A percentile compares a stretch with the other conserved stretches of the same genome.
These are phyloP conservation scores for Adansonia rubrostipa DNA, from an alignment of 441 rosid genomes.

Conservation along the genomic window DNA sequence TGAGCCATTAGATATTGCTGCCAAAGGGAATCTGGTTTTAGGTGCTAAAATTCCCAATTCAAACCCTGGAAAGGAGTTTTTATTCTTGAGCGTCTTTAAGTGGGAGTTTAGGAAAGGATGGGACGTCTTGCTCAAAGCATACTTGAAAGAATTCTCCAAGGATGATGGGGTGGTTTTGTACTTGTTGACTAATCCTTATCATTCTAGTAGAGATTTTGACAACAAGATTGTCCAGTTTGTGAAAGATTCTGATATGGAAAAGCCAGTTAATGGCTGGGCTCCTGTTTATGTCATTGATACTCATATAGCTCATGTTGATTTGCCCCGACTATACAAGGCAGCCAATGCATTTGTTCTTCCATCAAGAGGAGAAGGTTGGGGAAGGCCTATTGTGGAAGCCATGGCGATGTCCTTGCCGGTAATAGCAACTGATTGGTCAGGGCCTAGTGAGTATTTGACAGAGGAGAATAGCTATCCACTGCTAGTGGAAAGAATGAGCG, in stretches of 20 bases:
- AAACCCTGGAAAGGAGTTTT: constrained; percentile 45
- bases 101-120: constrained; percentile 93
- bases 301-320: constrained; percentile 74
- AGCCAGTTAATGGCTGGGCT: constrained; percentile 55
- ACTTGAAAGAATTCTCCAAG: constrained; percentile 64
- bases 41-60: constrained; percentile 34
- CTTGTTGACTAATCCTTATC: constrained; percentile 76
- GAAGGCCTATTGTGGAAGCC: constrained; percentile 79
- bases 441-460: constrained; percentile 76
- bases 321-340: constrained; percentile 74
- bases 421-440: constrained; percentile 84
- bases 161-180: constrained; percentile 60
- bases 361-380: constrained; percentile 95
- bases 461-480: constrained; percentile 71
- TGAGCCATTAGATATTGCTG: constrained; percentile 49
- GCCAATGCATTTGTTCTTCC: constrained; percentile 81
- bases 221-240: constrained; percentile 77
- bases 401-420: constrained; percentile 92
- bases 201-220: constrained; percentile 61
- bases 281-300: constrained; percentile 57
- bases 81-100: constrained; percentile 82
- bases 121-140: constrained; percentile 82
- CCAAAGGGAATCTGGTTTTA: constrained; percentile 49
- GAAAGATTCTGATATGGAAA: constrained; percentile 38
- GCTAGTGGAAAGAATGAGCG: constrained; percentile 56